A percentile compares a stretch with the other conserved stretches of the same genome.
These are phyloP conservation scores for Bipolaris zeicola DNA, from an alignment of 2,329 filamentous ascomycete species.

Conservation along the genomic window DNA sequence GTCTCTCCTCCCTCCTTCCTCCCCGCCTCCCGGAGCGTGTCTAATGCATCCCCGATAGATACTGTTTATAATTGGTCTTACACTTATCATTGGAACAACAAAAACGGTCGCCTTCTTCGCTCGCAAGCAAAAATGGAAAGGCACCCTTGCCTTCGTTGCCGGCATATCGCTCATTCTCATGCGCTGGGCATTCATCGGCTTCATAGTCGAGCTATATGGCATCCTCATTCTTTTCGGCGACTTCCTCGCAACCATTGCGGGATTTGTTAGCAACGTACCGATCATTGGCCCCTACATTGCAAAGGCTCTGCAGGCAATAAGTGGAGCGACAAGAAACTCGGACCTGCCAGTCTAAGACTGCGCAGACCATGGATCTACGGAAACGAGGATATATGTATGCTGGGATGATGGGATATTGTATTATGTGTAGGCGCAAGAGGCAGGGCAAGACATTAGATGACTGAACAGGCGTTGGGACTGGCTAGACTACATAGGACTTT, in stretches of 20 bases:
- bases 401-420: neutral
- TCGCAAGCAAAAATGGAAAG: constrained; percentile 87
- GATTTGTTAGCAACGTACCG: constrained; percentile 83
- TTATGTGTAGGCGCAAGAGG: constrained; percentile 3
- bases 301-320: constrained; percentile 60
- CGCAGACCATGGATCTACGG: neutral
- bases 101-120: constrained; percentile 96
- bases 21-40: neutral
- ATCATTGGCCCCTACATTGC: constrained; percentile 87
- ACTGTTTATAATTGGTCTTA: constrained; percentile 95
- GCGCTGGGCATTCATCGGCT: constrained; percentile 89
- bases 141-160: constrained; percentile 83
- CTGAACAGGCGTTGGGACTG: too few relatives aligned
- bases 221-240: constrained; percentile 94
- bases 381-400: neutral
- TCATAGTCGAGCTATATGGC: constrained; percentile 88
- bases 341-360: constrained; percentile 20
- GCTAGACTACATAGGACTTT: neutral
- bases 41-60: constrained; percentile 62
- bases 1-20: neutral
- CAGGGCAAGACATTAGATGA: neutral
- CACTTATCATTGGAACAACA: constrained; percentile 89
- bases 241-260: constrained; percentile 89
- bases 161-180: constrained; percentile 86
- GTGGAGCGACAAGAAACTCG: constrained; percentile 18